Percentiles rank a stretch among this genome's conserved stretches.
phyloP scores from a whole-genome alignment of 192 early-diverging fungal genomes.

The Rhizophlyctis rosea region DNA sequence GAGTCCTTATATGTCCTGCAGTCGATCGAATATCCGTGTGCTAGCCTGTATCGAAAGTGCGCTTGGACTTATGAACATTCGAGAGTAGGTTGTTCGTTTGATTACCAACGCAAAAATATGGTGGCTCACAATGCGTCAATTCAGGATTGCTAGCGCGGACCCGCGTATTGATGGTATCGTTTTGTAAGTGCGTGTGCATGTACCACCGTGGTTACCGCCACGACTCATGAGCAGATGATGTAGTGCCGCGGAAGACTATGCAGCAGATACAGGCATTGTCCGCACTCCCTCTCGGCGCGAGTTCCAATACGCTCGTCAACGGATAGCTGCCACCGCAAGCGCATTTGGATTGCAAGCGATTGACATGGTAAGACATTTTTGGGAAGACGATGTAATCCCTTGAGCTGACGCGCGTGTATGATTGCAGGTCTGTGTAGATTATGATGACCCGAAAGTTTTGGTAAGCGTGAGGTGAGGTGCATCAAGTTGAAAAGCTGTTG shows the following conservation, averaged over 20 bases:
- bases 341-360: constrained; percentile 89
- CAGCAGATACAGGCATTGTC: constrained; percentile 79
- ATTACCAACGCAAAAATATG: not conserved
- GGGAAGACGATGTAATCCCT: constrained; percentile 5
- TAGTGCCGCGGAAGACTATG: constrained; percentile 92
- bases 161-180: constrained; percentile 74
- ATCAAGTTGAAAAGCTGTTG: constrained; percentile 13
- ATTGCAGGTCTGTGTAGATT: constrained; percentile 74
- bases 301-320: constrained; percentile 76
- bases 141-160: constrained; percentile 73
- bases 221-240: too few relatives aligned
- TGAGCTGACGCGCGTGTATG: not conserved
- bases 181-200: constrained; percentile 20
- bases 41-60: constrained; percentile 90
- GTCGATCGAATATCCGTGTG: constrained; percentile 67
- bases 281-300: constrained; percentile 72
- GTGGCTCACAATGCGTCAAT: constrained; percentile 3
- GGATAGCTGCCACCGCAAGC: constrained; percentile 73
- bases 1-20: constrained; percentile 13
- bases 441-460: constrained; percentile 44
- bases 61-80: constrained; percentile 75
- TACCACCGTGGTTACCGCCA: too few relatives aligned
- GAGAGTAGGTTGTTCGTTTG: constrained; percentile 18
- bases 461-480: constrained; percentile 6
- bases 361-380: constrained; percentile 64